Conservation (phyloP, 805 yeast species). For the Cyberlindnera samutprakarnensis region DNA sequence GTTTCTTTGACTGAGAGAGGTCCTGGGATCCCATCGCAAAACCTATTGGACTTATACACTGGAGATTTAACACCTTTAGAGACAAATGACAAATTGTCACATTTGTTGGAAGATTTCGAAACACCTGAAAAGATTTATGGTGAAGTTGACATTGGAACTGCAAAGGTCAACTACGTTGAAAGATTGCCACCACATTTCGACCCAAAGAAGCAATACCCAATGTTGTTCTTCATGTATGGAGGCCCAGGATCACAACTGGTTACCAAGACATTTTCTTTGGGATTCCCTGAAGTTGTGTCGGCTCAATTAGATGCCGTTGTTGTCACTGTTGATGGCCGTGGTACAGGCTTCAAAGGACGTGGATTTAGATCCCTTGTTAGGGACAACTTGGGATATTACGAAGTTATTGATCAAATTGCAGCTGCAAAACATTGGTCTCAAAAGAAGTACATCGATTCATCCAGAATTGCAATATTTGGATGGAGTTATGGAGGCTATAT, state of each 20-base stretch:
- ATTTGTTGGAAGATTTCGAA: slow-evolving; percentile 35
- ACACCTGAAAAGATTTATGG: slow-evolving; percentile 51
- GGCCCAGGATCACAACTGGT: slow-evolving; percentile 95
- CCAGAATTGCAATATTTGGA: slow-evolving; percentile 85
- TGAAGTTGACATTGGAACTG: slow-evolving; percentile 41
- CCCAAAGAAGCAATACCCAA: slow-evolving; percentile 52
- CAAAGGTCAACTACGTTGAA: slow-evolving; percentile 60
- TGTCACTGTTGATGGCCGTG: slow-evolving; percentile 94
- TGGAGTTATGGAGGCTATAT: slow-evolving; percentile 98
- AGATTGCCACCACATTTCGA: slow-evolving; percentile 72
- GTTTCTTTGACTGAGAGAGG: slow-evolving; percentile 68
- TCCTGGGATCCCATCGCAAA: slow-evolving; percentile 75
- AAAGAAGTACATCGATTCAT: slow-evolving; percentile 56
- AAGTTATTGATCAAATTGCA: slow-evolving; percentile 77
- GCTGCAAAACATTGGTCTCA: slow-evolving; percentile 71
- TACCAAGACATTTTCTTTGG: slow-evolving; percentile 46
- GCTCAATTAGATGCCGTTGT: slow-evolving; percentile 77
- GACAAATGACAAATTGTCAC: slow-evolving; percentile 33
- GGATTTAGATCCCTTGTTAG: slow-evolving; percentile 73
- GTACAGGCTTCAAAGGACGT: slow-evolving; percentile 86
- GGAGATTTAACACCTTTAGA: slow-evolving; percentile 25
- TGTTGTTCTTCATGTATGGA: slow-evolving; percentile 85
- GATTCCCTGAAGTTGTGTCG: slow-evolving; percentile 71
- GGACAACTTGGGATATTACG: slow-evolving; percentile 74
- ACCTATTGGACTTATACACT: slow-evolving; percentile 48